Base-by-base conservation (phyloP, 1,284 basidiomycete species). In the Retiboletus flavoniger region DNA sequence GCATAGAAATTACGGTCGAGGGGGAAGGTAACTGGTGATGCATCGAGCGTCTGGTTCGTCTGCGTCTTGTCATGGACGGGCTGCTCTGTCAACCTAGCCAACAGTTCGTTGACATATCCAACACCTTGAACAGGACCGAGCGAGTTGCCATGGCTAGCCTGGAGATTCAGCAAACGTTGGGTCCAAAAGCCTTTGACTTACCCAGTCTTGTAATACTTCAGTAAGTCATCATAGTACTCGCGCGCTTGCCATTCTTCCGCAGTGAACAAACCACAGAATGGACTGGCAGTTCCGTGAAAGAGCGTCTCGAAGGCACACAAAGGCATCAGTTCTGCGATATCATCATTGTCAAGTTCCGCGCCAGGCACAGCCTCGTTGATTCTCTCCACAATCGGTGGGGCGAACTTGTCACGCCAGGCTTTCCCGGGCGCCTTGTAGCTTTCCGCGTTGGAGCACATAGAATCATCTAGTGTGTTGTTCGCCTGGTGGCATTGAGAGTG, bases 31-130 rank as follows among this genome's bases (percentile, higher is more conserved):
- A 61, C 61, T 0, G 84, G 81, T 11, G 81, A 77, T 2, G 72
- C 60, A 63, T 90, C 85, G 31, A 95, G 79, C 1, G 92, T 95
- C n/a, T 72, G 70, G 70, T 94, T 94, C 9, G 88, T 91, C 61
- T 88, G 87, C 0, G 92, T 93, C 53, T 75, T 60, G 69, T 94
- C 91, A 32, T 64, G 67, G 7, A 90, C 87, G 1, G 82, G 77
- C 14, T 72, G 68, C 16, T 78, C 76, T 0, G 85, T 89, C 34
- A 95, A 77, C 17, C 93, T 83, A 0, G 91, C 89, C n/a, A 95
- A 71, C 21, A 95, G 82, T 70, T 95, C 92, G 67, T 93, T 93
- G 62, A 91, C 75, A 65, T 89, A 95, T 10, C 92, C 93, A 13
- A 93, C 86, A 44, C 89, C 89, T 67, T 91, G 88, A 2, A 90